Percentiles rank a stretch among this genome's conserved stretches.
These are phyloP conservation scores for Kuraishia molischiana DNA, from an alignment of 805 yeast genomes.

Conservation along the genomic window DNA sequence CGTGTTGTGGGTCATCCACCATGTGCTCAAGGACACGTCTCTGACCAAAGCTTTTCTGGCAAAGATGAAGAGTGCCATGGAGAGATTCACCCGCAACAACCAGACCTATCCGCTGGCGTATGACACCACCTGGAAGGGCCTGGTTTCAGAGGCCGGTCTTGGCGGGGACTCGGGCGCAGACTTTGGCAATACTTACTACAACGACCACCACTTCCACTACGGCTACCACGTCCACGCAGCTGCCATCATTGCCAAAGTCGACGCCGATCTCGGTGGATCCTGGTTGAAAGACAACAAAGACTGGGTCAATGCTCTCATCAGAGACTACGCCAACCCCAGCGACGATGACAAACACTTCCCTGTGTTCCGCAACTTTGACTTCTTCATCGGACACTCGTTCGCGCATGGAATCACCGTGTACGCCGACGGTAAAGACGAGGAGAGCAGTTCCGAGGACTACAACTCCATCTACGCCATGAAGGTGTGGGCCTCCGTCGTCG, in stretches of 20 bases:
- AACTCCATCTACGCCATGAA: conserved; percentile 55
- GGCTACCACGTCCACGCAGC: conserved; percentile 68
- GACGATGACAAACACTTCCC: conserved; percentile 46
- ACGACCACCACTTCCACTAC: conserved; percentile 72
- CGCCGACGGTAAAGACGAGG: conserved; percentile 70
- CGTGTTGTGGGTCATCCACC: conserved; percentile 61
- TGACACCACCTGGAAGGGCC: conserved; percentile 68
- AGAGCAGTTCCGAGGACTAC: conserved; percentile 61
- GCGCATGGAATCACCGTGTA: conserved; percentile 62
- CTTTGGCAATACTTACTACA: conserved; percentile 62
- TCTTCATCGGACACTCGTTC: conserved; percentile 68
- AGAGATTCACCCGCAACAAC: conserved; percentile 52
- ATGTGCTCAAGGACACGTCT: conserved; percentile 44
- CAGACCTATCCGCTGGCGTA: conserved; percentile 67
- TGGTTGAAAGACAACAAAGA: conserved; percentile 36
- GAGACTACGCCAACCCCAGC: conserved; percentile 53
- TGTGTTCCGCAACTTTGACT: conserved; percentile 55
- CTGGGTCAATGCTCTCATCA: conserved; percentile 42
- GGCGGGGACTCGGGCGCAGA: conserved; percentile 44
- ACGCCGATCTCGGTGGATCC: conserved; percentile 29
- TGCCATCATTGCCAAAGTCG: conserved; percentile 51
- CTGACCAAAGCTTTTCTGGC: conserved; percentile 45
- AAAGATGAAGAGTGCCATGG: conserved; percentile 53
- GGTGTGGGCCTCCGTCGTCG: conserved; percentile 45
- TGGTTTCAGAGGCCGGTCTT: conserved; percentile 56